Conservation (phyloP, 768 basidiomycete species). For the Lactarius deliciosus region DNA sequence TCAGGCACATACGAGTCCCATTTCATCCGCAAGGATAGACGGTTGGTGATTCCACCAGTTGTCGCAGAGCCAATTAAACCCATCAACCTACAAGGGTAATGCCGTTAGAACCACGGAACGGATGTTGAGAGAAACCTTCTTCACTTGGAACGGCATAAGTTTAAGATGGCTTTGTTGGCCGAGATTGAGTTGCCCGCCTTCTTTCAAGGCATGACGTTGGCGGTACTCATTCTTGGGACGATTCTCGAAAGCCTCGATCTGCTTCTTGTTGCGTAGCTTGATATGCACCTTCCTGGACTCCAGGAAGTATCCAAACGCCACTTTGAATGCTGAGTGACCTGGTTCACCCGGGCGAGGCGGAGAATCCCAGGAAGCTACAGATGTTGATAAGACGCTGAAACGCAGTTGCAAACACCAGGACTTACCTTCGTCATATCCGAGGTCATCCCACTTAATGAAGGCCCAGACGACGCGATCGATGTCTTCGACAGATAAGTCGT, state of each 20-base stretch:
- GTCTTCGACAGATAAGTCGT: slow-evolving; percentile 47
- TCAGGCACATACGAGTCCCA: slow-evolving; percentile 71
- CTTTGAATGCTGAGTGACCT: slow-evolving; percentile 61
- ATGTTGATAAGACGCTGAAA: slow-evolving; percentile 6
- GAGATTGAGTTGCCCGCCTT: slow-evolving; percentile 51
- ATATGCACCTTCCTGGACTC: slow-evolving; percentile 60
- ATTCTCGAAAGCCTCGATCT: slow-evolving; percentile 47
- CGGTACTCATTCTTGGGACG: slow-evolving; percentile 59
- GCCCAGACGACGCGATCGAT: slow-evolving; percentile 70
- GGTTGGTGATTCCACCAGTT: slow-evolving; percentile 88
- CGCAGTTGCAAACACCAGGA: slow-evolving; percentile 14
- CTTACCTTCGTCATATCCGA: slow-evolving; percentile 90
- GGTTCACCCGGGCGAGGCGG: slow-evolving; percentile 63
- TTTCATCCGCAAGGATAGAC: slow-evolving; percentile 94
- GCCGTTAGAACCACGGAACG: slow-evolving; percentile 11
- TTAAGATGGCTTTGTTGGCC: slow-evolving; percentile 62
- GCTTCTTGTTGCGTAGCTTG: slow-evolving; percentile 45
- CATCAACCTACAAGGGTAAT: slow-evolving; percentile 53
- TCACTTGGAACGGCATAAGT: slow-evolving; percentile 87
- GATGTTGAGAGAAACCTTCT: slow-evolving; percentile 26
- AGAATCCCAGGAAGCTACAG: slow-evolving; percentile 87
- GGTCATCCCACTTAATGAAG: slow-evolving; percentile 91
- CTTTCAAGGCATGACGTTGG: slow-evolving; percentile 43
- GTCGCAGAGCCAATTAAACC: slow-evolving; percentile 80
- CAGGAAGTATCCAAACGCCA: slow-evolving; percentile 68